Evolutionary conservation across 2,329 filamentous ascomycete species (phyloP), one percentile per base, ranked within the genome.

Genomic region (Juglanconis sp.): DNA sequence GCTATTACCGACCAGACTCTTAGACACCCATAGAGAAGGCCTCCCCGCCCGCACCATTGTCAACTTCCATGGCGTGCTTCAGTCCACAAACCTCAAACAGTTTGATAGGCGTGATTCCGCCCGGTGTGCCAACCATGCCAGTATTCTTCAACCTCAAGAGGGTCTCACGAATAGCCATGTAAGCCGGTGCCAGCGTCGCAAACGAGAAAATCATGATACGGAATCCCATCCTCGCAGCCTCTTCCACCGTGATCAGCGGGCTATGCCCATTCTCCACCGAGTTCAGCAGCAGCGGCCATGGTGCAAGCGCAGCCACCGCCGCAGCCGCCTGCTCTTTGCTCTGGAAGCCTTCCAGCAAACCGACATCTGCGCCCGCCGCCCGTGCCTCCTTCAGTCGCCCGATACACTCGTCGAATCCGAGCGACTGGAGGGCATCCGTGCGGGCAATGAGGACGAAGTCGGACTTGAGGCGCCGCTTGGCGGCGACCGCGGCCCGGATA

Each of bases 391-490:
- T 70, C 35, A 86, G 68, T 1, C 82, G 72, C 9, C 67, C 67
- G 15, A 83, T 65, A 1, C 80, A 78, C 63, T 81, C 81, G 4
- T 81, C 79, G 67, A 81, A 86, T 0, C 82, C 82, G 2, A 74
- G 71, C 3, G 74, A 73, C 61, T 82, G 80, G 30, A 82, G 70
- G 1, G 83, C 79, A 65, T 86, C 84, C 2, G 83, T 86, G 32
- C 83, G 76, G 9, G 82, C 82, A 59, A 87, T 57, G 56, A 86
- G 78, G n/a, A 86, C 76, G 56, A 86, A 83, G 60, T 85, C 82
- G 71, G 73, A 49, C 75, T 68, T 47, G 75, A 70, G 42, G 74
- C 69, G 15, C 36, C 59, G 56, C 51, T 59, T 59, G 7, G 74
- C 71, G 2, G 66, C 64, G 3, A 64, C 65, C 1, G 72, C 72